A percentile compares a stretch with the other conserved stretches of the same genome.
Evolutionary conservation across 768 basidiomycete species (phyloP).

Genomic region (Neoboletus magnificus): DNA sequence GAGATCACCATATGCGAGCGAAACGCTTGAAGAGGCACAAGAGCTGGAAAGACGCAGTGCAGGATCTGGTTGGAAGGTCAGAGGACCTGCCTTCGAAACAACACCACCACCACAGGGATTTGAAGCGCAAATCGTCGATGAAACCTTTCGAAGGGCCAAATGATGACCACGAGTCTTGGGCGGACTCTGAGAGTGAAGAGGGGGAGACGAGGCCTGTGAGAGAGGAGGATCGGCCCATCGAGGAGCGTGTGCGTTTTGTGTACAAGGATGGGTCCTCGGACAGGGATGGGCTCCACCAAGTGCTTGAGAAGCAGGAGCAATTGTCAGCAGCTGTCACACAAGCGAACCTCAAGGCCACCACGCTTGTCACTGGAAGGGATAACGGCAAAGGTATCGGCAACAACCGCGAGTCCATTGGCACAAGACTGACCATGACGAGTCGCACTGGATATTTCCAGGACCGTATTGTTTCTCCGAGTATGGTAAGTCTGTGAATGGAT

Average conservation of each 20-base stretch:
- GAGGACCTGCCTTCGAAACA: conserved; percentile 22
- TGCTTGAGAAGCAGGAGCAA: conserved; percentile 47
- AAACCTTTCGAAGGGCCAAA: conserved; percentile 20
- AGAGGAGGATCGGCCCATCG: conserved; percentile 74
- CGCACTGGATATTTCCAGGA: conserved; percentile 93
- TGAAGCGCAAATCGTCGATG: conserved; percentile 30
- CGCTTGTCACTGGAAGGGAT: conserved; percentile 33
- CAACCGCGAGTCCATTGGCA: conserved; percentile 68
- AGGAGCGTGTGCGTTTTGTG: conserved; percentile 66
- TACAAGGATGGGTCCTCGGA: conserved; percentile 32
- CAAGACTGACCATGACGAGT: conserved; percentile 91
- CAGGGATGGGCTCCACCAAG: conserved; percentile 10
- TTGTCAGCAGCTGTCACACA: conserved; percentile 49
- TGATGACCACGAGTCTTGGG: conserved; percentile 50
- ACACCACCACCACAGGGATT: conserved; percentile 15
- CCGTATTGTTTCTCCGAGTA: conserved; percentile 88
- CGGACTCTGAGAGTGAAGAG: conserved; percentile 50
- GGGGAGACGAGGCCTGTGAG: conserved; percentile 45
- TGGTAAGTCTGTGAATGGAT: conserved; percentile 57
- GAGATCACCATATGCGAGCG: conserved; percentile 49
- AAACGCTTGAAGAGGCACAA: conserved; percentile 46
- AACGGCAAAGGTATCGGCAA: conserved; percentile 29
- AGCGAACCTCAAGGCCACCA: conserved; percentile 46
- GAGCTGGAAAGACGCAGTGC: conserved; percentile 61
- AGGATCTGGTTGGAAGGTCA: conserved; percentile 43